Conservation (phyloP, 169 alveolate genomes). For the Eimeria zaria region DNA sequence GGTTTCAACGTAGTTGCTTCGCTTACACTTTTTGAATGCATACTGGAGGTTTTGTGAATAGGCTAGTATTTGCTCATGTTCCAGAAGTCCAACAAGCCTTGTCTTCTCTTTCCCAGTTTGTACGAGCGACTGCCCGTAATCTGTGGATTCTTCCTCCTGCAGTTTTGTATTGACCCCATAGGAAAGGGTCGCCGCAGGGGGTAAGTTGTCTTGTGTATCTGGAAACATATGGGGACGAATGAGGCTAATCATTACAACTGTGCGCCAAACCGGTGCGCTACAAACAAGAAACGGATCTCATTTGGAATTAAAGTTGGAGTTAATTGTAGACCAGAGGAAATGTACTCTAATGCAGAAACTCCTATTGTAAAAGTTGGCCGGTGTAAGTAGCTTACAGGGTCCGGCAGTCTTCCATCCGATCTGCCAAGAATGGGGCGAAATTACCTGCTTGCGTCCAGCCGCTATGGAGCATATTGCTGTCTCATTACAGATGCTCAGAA, state of each 20-base stretch:
- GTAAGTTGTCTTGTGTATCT: neutral
- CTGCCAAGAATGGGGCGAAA: constrained; percentile 28
- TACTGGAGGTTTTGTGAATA: constrained; percentile 51
- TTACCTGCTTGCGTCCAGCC: constrained; percentile 7
- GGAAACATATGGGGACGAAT: neutral
- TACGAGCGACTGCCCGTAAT: constrained; percentile 15
- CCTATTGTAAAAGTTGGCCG: neutral
- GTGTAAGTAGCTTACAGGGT: neutral
- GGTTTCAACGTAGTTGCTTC: neutral
- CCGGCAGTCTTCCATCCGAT: neutral
- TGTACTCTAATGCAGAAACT: neutral
- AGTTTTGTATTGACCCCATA: neutral
- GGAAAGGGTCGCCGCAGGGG: neutral
- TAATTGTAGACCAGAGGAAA: neutral
- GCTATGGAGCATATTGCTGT: neutral
- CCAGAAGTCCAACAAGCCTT: constrained; percentile 47
- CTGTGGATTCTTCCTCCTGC: neutral
- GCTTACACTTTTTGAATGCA: constrained; percentile 47
- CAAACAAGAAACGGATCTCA: neutral
- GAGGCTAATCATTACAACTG: neutral
- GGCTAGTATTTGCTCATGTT: constrained; percentile 51
- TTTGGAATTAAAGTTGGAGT: neutral
- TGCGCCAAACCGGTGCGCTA: neutral
- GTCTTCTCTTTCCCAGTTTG: constrained; percentile 10
- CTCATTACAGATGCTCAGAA: neutral